Evolutionary conservation across 768 basidiomycete species (phyloP).

Genomic region (Tricholoma flavovirens): DNA sequence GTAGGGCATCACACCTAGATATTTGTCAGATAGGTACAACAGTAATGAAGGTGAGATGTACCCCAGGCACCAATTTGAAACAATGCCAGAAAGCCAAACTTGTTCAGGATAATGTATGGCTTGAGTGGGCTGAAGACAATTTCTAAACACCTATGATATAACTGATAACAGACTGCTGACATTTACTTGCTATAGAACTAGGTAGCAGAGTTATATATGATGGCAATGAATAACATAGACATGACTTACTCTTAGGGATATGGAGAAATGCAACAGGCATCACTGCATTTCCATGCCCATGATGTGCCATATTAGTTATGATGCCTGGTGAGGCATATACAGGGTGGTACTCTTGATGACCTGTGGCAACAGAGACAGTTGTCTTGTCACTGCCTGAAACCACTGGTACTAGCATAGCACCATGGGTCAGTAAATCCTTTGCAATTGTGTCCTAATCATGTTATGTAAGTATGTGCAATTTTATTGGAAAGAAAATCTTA

Average conservation of each 20-base stretch:
- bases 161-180: constrained; percentile 14
- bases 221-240: too few relatives aligned
- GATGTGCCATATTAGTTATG: too few relatives aligned
- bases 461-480: constrained; percentile 4
- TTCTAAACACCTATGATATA: constrained; percentile 7
- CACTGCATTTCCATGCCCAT: too few relatives aligned
- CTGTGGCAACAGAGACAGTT: too few relatives aligned
- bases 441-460: constrained; percentile 26
- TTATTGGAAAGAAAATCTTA: constrained; percentile 13
- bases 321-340: too few relatives aligned
- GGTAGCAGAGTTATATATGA: too few relatives aligned
- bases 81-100: too few relatives aligned
- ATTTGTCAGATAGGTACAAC: not conserved
- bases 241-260: too few relatives aligned
- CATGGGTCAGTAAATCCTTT: constrained; percentile 18
- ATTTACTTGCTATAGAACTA: too few relatives aligned
- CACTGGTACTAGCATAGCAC: constrained; percentile 24
- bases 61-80: constrained; percentile 19
- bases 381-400: too few relatives aligned
- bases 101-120: not conserved
- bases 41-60: not conserved
- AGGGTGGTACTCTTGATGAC: too few relatives aligned
- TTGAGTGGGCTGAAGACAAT: not conserved
- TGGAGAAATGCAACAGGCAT: too few relatives aligned
- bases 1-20: constrained; percentile 6